Base-by-base conservation (phyloP, 345 rosid species). In the Eucalyptus lansdowneana region DNA sequence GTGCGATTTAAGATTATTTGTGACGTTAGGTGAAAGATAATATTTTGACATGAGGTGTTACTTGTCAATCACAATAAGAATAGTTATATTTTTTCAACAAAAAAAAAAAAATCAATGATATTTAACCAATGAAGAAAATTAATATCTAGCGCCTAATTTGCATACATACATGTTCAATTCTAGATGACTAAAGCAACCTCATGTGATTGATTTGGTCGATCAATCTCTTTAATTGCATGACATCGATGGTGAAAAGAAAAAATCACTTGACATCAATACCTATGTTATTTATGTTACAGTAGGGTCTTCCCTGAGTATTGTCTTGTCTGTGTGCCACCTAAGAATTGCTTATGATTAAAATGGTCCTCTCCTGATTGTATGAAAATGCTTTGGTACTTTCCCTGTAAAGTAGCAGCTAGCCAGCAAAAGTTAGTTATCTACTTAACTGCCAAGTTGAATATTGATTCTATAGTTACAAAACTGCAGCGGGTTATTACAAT, bases 1-100 rank as follows among this genome's bases (percentile, higher is more conserved):
- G 53, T 15, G 3, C 0, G 53, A 0, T 50, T 0, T 50, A 50
- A 15, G 19, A 0, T 50, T 50, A 50, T 50, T 16, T 15, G 0
- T 3, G 2, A 50, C 3, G 1, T 50, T 0, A 2, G 1, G 53
- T 2, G 2, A 50, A 50, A 50, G 19, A 0, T 50, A 50, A 50
- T 15, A 1, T 50, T 50, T 50, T 15, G 0, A 17, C 13, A 9
- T 17, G 24, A 69, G 14, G 3, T 5, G 24, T 34, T 69, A 22
- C 42, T 34, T 2, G 1, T 50, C 3, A 15, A 69, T 69, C 0
- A 2, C 24, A 34, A 19, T 0, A 69, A 5, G 2, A 69, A 17
- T 2, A 17, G 10, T 5, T 1, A 67, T 67, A 42, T 42, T 42
- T 42, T 42, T 42, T 42, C 44, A 42, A 42, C 8, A n/a, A 50